Evolutionary conservation across 2,329 filamentous ascomycete genomes (phyloP), one percentile per base, ranked within the genome.

Genomic region (Seiridium unicorne): DNA sequence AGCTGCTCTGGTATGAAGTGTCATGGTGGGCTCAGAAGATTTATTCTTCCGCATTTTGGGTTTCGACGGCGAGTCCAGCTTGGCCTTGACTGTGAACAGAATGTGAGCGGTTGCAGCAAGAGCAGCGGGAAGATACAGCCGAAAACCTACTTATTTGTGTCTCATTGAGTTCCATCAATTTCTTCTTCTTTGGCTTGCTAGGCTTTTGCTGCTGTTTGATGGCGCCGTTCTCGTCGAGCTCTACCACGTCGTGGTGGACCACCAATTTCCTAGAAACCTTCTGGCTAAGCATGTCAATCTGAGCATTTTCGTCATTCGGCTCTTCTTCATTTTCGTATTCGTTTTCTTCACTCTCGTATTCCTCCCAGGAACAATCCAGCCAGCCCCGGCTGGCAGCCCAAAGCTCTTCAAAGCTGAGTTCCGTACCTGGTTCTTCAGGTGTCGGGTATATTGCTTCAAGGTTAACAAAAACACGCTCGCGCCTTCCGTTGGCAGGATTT

Each of bases 321-420:
- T 66, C 64, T 51, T 61, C 51, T 44, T 62, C 61, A 47, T 65
- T 59, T 32, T 70, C 66, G 38, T 35, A 42, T 18, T 58, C 55
- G 42, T 44, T 58, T 34, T 62, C 56, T 48, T 58, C 55, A 31
- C 32, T 58, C 34, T 62, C 60, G 26, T 61, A 56, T 11, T 55
- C 44, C 34, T 82, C 77, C 86, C 86, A 90, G 18, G 79, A 76
- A 51, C 79, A 79, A 63, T 85, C 77, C 40, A 90, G 76, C 79
- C 87, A 88, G 1, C 94, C 94, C 60, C 91, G 84, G 65, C 86
- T 86, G 47, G 83, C 83, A 36, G 94, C 94, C 76, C 93, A 87
- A 31, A 99, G 78, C 76, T 99, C 95, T 72, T 99, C 95, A 70
- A 98, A 96, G 69, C 91, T 94, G 63, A 91, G 83, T 74, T 97